These are phyloP conservation scores for Immersiporthe knoxdaviesiana DNA, from an alignment of 2,329 filamentous ascomycete genomes.

Conservation along the genomic window DNA sequence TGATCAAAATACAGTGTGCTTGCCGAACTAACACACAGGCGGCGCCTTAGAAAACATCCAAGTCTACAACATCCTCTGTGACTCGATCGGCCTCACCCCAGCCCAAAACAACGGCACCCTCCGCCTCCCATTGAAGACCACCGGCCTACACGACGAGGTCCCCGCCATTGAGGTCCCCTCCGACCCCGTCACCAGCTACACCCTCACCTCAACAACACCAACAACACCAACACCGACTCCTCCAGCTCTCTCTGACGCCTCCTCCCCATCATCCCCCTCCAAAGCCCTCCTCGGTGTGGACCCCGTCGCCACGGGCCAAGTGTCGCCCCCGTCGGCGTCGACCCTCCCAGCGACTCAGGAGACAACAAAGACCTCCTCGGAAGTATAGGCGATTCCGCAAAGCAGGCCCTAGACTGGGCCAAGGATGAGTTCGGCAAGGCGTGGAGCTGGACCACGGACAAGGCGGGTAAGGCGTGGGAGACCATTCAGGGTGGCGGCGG, in stretches of 20 bases:
- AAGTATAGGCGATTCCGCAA: slow-evolving; percentile 36
- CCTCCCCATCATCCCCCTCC: slow-evolving; percentile 20
- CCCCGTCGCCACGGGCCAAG: slow-evolving; percentile 32
- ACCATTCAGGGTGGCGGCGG: slow-evolving; percentile 43
- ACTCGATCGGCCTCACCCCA: slow-evolving; percentile 75
- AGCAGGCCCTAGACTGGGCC: slow-evolving; percentile 56
- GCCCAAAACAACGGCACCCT: slow-evolving; percentile 87
- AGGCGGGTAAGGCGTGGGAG: slow-evolving; percentile 51
- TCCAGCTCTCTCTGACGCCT: slow-evolving; percentile 16
- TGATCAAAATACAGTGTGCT: background rate
- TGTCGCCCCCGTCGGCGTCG: slow-evolving; percentile 34
- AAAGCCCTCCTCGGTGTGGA: slow-evolving; percentile 30
- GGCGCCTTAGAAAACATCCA: slow-evolving; percentile 77
- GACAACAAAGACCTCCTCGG: slow-evolving; percentile 37
- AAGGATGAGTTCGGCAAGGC: slow-evolving; percentile 50
- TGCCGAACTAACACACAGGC: slow-evolving; percentile 25
- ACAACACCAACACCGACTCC: slow-evolving; percentile 16
- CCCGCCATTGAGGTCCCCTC: slow-evolving; percentile 52
- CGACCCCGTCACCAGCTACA: slow-evolving; percentile 51
- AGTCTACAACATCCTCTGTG: slow-evolving; percentile 93
- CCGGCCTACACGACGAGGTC: slow-evolving; percentile 63
- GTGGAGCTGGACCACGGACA: slow-evolving; percentile 55
- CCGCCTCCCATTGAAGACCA: slow-evolving; percentile 66
- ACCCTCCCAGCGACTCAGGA: slow-evolving; percentile 30
- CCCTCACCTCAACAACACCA: slow-evolving; percentile 23